Evolutionary conservation across 1,139 yeast genomes (phyloP), one percentile per base, ranked within the genome.

Genomic region (Pichia sp.): DNA sequence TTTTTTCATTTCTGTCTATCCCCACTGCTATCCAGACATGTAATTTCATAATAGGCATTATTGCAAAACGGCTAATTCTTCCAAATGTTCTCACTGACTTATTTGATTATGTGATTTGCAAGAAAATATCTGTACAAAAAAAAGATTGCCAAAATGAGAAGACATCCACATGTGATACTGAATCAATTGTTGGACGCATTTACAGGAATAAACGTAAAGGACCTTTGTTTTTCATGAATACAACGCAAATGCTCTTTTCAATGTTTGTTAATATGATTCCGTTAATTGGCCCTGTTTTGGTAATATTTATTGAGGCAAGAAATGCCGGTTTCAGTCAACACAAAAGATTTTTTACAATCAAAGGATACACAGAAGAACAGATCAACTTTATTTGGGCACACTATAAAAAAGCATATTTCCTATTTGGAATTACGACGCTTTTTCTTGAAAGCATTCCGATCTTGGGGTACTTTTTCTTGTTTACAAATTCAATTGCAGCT

Each of bases 401-500:
- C 11, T 48, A 52, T 27, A 42, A 50, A 38, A 49, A 47, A 16
- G 44, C 49, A 2, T 59, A 58, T 42, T 55, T 60, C 40, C 37
- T 43, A 5, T 84, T 79, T 58, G 94, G 94, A 0, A 52, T 81
- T 9, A 65, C 73, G 8, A 77, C 86, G 0, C 71, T 77, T 29
- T 53, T 73, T 3, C 63, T 84, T 29, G 90, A 82, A 55, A 62
- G 73, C 47, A 65, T 81, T 10, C 94, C 94, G 1, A 52, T 81
- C 27, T 45, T 80, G 0, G 81, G 81, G 33, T 63, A 80, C 23
- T 65, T 80, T 39, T 81, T 84, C 56, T 67, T 75, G 53, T 82
- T 81, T 56, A 80, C 92, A 9, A 79, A 81, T 58, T 74, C 77
- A 5, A 67, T 77, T 3, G 92, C 87, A 2, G 86, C 85, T 4